Conservation (phyloP, 306 rosid species). For the Cicer yamashitae region DNA sequence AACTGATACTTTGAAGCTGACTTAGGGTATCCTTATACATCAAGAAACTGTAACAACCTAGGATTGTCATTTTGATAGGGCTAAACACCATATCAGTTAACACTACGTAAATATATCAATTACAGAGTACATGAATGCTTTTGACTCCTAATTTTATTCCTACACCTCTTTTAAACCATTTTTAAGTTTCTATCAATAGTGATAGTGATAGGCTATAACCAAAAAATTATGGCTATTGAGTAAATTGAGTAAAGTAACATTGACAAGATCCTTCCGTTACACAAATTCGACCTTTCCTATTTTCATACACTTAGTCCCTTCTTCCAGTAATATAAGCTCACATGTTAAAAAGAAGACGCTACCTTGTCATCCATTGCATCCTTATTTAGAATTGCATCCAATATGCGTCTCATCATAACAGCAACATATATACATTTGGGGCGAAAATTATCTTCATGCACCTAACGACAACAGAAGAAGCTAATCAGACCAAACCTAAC, state of each 20-base stretch:
- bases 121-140: background rate
- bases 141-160: background rate
- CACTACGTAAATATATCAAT: background rate
- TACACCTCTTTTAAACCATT: background rate
- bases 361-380: constrained; percentile 99
- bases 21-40: too few relatives aligned
- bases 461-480: constrained; percentile 54
- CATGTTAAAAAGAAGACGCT: constrained; percentile 26
- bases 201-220: background rate
- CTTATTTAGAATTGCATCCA: constrained; percentile 91
- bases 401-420: constrained; percentile 86
- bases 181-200: background rate
- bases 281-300: too few relatives aligned
- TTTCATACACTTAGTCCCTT: background rate
- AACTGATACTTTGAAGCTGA: background rate
- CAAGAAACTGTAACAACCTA: background rate
- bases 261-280: background rate
- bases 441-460: constrained; percentile 64
- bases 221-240: constrained; percentile 3
- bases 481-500: constrained; percentile 36
- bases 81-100: background rate
- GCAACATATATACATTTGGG: constrained; percentile 90
- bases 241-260: background rate
- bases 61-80: background rate
- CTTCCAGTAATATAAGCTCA: constrained; percentile 3